Evolutionary conservation across 345 rosid genomes (phyloP), one percentile per base, ranked within the genome.

Genomic region (Sonneratia alba): DNA sequence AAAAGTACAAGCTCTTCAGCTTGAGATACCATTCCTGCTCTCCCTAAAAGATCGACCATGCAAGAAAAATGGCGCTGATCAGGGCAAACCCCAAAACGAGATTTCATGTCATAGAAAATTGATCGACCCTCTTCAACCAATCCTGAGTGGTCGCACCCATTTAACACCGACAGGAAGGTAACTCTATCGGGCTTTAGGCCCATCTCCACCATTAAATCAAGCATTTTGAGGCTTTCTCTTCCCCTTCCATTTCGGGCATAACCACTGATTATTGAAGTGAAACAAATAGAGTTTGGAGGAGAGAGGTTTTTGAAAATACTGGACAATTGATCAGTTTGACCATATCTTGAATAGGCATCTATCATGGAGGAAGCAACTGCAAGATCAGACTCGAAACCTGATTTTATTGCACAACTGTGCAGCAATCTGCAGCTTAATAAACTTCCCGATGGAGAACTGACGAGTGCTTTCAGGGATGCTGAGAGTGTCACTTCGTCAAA

Each of bases 31-130:
- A 87, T 71, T 79, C 91, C 93, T 71, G 92, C 87, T 63, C 90
- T 87, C 62, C 98, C 94, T 76, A 89, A 72, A 73, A 91, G 84
- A 85, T 91, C 94, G 65, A 88, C 80, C 92, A 93, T 84, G 75
- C 97, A 88, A 0, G 87, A 88, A 83, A 85, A 82, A 61, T 91
- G 91, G 77, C 80, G 87, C 68, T 72, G 72, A 48, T 80, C 88
- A 0, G 83, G 94, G n/a, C 74, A 71, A 66, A 86, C 80, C 75
- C 85, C 85, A 66, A 83, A 85, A 36, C 70, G 69, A 7, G 80
- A 71, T 75, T 79, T 84, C 92, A 88, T 77, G 53, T 15, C 48
- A 47, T 69, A 62, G 72, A 75, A 75, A 63, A 70, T 24, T 40
- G 67, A 70, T 63, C 79, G 79, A 4, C 88, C 93, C 81, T 88